phyloP scores from a whole-genome alignment of 306 rosid genomes.

The Arachis stenosperma region DNA sequence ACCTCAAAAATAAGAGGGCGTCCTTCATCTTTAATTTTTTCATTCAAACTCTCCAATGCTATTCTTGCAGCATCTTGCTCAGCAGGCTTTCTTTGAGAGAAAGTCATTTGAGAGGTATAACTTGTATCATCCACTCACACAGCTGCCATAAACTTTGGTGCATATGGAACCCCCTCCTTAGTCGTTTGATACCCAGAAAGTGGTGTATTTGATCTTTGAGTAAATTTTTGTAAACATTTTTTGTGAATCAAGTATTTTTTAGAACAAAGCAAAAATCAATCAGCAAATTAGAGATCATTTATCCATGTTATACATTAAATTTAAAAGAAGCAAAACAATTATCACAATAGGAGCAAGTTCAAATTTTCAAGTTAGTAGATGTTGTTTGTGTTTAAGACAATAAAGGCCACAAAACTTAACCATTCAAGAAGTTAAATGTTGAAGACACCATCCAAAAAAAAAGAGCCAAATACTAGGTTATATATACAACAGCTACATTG shows the following conservation, averaged over 20 bases:
- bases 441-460: not conserved
- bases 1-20: conserved; percentile 48
- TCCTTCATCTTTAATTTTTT: conserved; percentile 37
- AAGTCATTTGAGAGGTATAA: conserved; percentile 41
- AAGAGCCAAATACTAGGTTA: not conserved
- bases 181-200: conserved; percentile 44
- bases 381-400: not conserved
- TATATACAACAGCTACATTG: not conserved
- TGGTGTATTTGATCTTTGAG: conserved; percentile 26
- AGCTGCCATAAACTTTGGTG: conserved; percentile 42
- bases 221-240: conserved; percentile 41
- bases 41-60: conserved; percentile 35
- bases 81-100: conserved; percentile 46
- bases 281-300: not conserved
- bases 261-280: conserved; percentile 27
- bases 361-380: not conserved
- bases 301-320: too few relatives aligned
- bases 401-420: not conserved
- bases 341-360: not conserved
- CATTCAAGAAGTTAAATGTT: not conserved
- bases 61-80: conserved; percentile 57
- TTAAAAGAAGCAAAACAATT: too few relatives aligned
- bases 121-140: conserved; percentile 41
- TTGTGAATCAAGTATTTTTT: conserved; percentile 35
- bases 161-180: conserved; percentile 40